phyloP scores from a whole-genome alignment of 2,329 filamentous ascomycete genomes.

The Apiospora saccharicola region DNA sequence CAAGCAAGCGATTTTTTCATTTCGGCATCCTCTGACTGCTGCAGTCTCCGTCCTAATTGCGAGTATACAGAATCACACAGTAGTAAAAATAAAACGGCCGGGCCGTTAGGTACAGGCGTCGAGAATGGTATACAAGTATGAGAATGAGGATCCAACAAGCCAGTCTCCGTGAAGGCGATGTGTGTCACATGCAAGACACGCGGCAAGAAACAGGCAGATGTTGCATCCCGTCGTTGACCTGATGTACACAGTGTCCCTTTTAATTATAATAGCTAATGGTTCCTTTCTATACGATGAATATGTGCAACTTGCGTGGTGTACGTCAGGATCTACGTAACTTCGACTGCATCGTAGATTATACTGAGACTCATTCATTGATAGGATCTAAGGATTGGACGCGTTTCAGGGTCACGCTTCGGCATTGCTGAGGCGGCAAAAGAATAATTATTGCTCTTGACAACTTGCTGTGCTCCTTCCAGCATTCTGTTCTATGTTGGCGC shows the following conservation, averaged over 20 bases:
- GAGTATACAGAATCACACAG: background rate
- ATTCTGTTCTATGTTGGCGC: too few relatives aligned
- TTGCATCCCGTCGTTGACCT: background rate
- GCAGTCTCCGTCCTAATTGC: background rate
- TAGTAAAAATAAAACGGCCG: background rate
- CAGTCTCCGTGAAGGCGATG: background rate
- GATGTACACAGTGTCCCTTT: background rate
- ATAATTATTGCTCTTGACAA: background rate
- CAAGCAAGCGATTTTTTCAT: background rate
- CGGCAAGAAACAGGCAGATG: background rate
- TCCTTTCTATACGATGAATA: background rate
- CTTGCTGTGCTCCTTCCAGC: too few relatives aligned
- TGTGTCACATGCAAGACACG: background rate
- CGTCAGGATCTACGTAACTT: background rate
- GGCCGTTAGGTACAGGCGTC: constrained; percentile 13
- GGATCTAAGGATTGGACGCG: too few relatives aligned
- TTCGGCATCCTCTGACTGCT: background rate
- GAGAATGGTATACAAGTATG: background rate
- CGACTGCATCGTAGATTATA: background rate
- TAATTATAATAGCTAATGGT: background rate
- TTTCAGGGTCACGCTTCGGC: background rate
- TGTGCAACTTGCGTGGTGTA: background rate
- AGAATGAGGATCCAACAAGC: background rate
- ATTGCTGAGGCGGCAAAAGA: background rate
- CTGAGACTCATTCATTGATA: background rate